A percentile compares a stretch with the other conserved stretches of the same genome.
These are phyloP conservation scores for Candida krabiensis DNA, from an alignment of 805 yeast genomes.

Conservation along the genomic window DNA sequence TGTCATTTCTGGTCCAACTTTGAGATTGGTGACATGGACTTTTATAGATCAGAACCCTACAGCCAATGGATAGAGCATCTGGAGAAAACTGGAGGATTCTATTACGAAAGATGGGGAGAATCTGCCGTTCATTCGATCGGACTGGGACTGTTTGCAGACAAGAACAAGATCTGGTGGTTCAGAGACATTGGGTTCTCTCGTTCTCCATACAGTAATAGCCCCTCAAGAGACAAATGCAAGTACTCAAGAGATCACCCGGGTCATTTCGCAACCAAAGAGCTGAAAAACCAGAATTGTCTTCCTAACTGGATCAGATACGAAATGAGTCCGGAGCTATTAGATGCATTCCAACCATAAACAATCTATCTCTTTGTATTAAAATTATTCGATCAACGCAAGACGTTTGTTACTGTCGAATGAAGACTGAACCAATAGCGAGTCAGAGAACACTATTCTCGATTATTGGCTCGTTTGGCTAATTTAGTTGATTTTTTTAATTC, in stretches of 20 bases:
- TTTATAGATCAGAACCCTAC: constrained; percentile 73
- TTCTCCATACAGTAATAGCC: constrained; percentile 48
- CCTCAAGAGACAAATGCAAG: constrained; percentile 30
- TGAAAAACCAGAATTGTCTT: constrained; percentile 66
- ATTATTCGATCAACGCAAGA: no score
- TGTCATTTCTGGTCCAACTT: constrained; percentile 90
- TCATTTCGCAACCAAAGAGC: constrained; percentile 26
- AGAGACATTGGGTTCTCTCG: constrained; percentile 51
- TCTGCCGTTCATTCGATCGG: constrained; percentile 55
- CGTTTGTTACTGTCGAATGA: no score
- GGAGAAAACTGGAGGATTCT: constrained; percentile 75
- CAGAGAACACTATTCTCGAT: no score
- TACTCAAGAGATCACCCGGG: constrained; percentile 19
- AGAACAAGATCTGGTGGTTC: constrained; percentile 48
- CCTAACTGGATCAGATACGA: constrained; percentile 59
- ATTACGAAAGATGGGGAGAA: constrained; percentile 68
- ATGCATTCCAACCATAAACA: constrained; percentile 4
- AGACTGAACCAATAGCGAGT: no score
- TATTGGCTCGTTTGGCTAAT: no score
- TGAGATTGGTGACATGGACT: constrained; percentile 72
- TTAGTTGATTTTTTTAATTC: no score
- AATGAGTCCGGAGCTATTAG: constrained; percentile 17
- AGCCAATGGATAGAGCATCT: constrained; percentile 60
- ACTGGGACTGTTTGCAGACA: constrained; percentile 46
- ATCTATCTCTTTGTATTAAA: no score